These are phyloP conservation scores for Acmispon strigosus DNA, from an alignment of 306 rosid genomes.

Conservation along the genomic window DNA sequence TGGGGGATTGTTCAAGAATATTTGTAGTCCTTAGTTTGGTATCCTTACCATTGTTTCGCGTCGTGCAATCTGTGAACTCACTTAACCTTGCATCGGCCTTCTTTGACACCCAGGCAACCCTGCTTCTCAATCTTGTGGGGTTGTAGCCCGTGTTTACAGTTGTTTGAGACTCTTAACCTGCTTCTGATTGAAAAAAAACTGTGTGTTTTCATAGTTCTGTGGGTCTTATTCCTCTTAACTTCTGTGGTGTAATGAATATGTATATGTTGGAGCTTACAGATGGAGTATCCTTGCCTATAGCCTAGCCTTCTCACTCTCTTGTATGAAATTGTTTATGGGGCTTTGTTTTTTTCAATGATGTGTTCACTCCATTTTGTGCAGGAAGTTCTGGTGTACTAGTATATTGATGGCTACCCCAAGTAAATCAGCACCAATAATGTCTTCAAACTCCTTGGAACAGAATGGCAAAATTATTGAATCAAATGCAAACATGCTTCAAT, in stretches of 20 bases:
- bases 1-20: background rate
- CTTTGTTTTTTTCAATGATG: slow-evolving; percentile 16
- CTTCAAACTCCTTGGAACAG: slow-evolving; percentile 47
- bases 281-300: background rate
- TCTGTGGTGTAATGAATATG: background rate
- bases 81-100: background rate
- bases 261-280: background rate
- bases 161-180: background rate
- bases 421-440: slow-evolving; percentile 27
- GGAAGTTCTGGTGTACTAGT: slow-evolving; percentile 31
- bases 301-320: background rate
- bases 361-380: slow-evolving; percentile 22
- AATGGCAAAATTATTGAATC: slow-evolving; percentile 49
- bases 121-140: background rate
- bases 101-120: background rate
- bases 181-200: background rate
- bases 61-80: slow-evolving; percentile 7
- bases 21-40: background rate
- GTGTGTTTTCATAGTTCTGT: background rate
- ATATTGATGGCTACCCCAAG: slow-evolving; percentile 43
- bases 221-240: background rate
- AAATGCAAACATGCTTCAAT: slow-evolving; percentile 39
- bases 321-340: background rate
- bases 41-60: background rate
- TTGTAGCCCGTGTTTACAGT: background rate